Evolutionary conservation across 2,329 filamentous ascomycete species (phyloP), one percentile per base, ranked within the genome.

Genomic region (Didymella segeticola): DNA sequence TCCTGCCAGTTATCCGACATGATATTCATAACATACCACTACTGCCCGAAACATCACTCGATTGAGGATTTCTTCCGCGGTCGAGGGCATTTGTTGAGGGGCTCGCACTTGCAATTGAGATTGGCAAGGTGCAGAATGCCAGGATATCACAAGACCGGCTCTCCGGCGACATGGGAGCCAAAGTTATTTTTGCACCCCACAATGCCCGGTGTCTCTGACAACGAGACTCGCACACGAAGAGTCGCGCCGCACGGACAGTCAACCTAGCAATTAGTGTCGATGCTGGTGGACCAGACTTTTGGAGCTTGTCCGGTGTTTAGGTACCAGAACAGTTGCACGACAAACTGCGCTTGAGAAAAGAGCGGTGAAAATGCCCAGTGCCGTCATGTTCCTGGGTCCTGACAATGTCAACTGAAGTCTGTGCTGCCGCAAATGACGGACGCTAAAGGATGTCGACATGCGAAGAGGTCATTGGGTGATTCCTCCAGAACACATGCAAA

Each of bases 1-100:
- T 49, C 43, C 19, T 39, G 51, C 29, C 30, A 30, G 36, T 26
- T 36, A 36, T 17, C 51, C 39, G 45, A 45, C 14, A 33, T 49
- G 34, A 49, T 8, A 20, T 11, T 50, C 39, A 43, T 31, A 29
- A 47, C 17, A 31, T 42, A 15, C 22, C 41, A 29, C 33, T 22
- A n/a, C 34, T 26, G 41, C 50, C 61, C 61, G 62, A 62, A 56
- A 57, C 46, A 47, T 14, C 30, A 48, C 38, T 56, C 19, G 4
- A 58, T 57, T 15, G 19, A 59, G 54, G 20, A 52, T 52, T 36
- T 42, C 36, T 57, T 58, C 59, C 59, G 60, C n/a, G 47, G 20
- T 50, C 31, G 22, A 50, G 29, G 30, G 25, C 41, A 19, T 37
- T 47, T 50, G 49, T 50, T 53, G 46, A 50, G 54, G 23, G 8